Evolutionary conservation across 148 eudicot species (phyloP).

Genomic region (Selenicereus undatus): DNA sequence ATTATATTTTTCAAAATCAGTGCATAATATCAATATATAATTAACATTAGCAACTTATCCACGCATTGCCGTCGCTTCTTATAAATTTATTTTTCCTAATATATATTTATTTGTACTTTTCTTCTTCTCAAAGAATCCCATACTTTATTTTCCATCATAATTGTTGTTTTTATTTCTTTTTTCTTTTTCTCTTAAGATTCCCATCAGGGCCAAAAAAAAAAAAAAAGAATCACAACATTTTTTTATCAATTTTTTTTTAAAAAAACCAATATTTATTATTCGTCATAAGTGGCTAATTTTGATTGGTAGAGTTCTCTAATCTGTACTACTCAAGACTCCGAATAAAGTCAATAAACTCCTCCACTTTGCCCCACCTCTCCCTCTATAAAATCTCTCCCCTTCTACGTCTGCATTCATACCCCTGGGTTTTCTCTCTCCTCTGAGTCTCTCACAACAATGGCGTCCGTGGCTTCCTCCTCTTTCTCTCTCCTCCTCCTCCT

Average conservation of each 20-base stretch:
- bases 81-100: background rate
- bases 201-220: background rate
- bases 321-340: no score
- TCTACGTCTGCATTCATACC: background rate
- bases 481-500: constrained; percentile 26
- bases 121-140: background rate
- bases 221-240: background rate
- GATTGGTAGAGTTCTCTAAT: background rate
- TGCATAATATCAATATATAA: no score
- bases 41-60: no score
- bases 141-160: background rate
- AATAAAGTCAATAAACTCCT: background rate
- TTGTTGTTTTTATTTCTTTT: no score
- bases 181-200: background rate
- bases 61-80: background rate
- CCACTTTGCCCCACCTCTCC: background rate
- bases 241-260: no score
- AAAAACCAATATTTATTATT: background rate
- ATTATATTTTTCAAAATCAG: background rate
- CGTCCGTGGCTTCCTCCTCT: background rate
- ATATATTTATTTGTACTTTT: no score
- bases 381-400: background rate
- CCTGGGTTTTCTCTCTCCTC: constrained; percentile 10
- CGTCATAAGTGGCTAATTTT: background rate
- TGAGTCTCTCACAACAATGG: constrained; percentile 11